Evolutionary conservation across 1,139 yeast species (phyloP).

Genomic region (Meyerozyma guilliermondii): DNA sequence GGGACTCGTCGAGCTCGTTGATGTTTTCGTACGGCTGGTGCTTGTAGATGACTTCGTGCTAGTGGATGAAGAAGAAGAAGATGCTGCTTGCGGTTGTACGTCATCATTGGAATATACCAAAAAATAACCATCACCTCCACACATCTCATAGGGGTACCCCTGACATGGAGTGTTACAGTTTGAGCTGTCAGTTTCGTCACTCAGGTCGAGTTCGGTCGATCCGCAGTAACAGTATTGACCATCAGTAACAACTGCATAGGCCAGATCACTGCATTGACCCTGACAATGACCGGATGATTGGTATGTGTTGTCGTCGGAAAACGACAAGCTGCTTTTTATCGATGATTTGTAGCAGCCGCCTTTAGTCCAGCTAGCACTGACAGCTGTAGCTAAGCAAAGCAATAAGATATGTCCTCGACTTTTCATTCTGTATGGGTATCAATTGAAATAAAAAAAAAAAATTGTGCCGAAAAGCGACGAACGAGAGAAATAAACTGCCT

Average conservation of each 20-base stretch:
- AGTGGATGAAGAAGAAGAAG: conserved; percentile 11
- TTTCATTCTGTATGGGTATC: not conserved
- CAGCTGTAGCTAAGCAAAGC: conserved; percentile 3
- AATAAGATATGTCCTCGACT: conserved; percentile 5
- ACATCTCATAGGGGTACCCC: conserved; percentile 53
- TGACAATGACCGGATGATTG: conserved; percentile 54
- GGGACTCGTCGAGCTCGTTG: conserved; percentile 8
- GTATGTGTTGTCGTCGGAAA: conserved; percentile 30
- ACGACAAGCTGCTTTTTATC: conserved; percentile 17
- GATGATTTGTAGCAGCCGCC: conserved; percentile 32
- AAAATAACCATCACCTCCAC: conserved; percentile 58
- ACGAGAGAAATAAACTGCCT: not conserved
- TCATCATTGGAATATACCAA: conserved; percentile 41
- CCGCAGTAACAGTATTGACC: conserved; percentile 66
- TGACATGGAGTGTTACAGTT: conserved; percentile 48
- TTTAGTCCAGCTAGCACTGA: conserved; percentile 18
- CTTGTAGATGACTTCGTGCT: conserved; percentile 10
- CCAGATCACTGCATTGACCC: conserved; percentile 35
- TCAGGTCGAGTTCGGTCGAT: conserved; percentile 29
- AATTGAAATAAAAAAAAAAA: not conserved
- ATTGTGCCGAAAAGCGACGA: not conserved
- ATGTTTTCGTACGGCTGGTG: conserved; percentile 6
- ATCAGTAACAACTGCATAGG: conserved; percentile 48
- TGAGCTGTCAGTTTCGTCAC: conserved; percentile 24
- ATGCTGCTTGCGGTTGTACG: conserved; percentile 13